phyloP scores from a whole-genome alignment of 768 basidiomycete species.

The Podaxis sp. region DNA sequence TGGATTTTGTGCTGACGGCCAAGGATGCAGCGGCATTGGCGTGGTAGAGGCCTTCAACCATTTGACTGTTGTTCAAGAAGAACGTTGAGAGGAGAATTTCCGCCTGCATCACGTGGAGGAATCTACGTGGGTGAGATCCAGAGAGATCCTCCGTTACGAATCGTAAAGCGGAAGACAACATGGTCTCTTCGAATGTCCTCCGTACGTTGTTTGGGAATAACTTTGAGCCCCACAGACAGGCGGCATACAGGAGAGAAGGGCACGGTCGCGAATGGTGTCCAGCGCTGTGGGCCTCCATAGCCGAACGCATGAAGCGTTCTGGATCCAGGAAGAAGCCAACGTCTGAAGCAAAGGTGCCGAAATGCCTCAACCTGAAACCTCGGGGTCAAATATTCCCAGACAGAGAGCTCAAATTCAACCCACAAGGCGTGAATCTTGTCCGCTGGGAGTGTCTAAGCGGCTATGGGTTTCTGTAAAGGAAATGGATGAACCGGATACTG shows the following conservation, averaged over 20 bases:
- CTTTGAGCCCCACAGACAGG: constrained; percentile 37
- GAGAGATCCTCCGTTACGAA: constrained; percentile 35
- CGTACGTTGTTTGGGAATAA: constrained; percentile 23
- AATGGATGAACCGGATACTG: not conserved
- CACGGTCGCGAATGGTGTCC: constrained; percentile 31
- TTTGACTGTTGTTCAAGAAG: constrained; percentile 45
- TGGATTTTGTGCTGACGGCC: constrained; percentile 33
- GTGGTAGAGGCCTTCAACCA: constrained; percentile 48
- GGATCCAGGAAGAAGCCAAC: constrained; percentile 54
- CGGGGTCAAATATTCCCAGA: not conserved
- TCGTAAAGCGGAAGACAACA: constrained; percentile 39
- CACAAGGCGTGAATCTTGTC: constrained; percentile 2
- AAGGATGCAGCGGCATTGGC: constrained; percentile 45
- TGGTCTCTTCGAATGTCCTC: constrained; percentile 28
- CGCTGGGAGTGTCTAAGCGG: not conserved
- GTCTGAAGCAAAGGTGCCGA: constrained; percentile 41
- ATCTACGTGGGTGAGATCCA: constrained; percentile 35
- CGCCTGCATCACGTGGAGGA: constrained; percentile 44
- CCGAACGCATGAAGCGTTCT: constrained; percentile 37
- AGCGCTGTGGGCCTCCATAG: constrained; percentile 25
- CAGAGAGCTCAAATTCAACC: not conserved
- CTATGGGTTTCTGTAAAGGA: not conserved
- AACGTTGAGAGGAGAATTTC: constrained; percentile 55
- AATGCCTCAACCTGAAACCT: constrained; percentile 23
- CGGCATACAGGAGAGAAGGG: constrained; percentile 34